Evolutionary conservation across 257 asterid species (phyloP).

Genomic region (Solanum tarapatanum): DNA sequence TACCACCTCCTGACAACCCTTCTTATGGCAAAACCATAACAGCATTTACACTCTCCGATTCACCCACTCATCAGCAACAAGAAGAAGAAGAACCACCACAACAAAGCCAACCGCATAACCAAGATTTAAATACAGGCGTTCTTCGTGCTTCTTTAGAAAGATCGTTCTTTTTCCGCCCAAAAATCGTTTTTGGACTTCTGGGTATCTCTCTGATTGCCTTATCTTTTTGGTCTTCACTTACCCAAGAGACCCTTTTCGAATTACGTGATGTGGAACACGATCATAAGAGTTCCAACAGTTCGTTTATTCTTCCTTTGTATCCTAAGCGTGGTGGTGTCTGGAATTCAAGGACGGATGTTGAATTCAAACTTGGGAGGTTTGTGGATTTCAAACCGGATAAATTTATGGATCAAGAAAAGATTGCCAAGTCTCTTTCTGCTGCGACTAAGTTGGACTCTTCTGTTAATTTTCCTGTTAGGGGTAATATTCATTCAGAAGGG

Average conservation of each 20-base stretch:
- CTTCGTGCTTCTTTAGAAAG: conserved; percentile 6
- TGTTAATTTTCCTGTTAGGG: conserved; percentile 36
- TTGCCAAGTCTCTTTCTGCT: conserved; percentile 7
- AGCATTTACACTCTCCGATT: conserved; percentile 39
- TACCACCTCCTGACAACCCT: conserved; percentile 63
- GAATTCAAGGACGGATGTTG: conserved; percentile 17
- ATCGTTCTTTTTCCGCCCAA: conserved; percentile 8
- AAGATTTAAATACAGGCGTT: neutral
- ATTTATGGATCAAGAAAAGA: conserved; percentile 6
- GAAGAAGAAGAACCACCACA: neutral
- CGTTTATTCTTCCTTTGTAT: conserved; percentile 48
- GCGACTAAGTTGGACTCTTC: conserved; percentile 29
- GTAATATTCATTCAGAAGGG: conserved; percentile 58
- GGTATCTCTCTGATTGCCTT: conserved; percentile 32
- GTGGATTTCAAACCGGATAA: conserved; percentile 12
- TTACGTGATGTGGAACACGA: conserved; percentile 26
- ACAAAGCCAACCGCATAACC: neutral
- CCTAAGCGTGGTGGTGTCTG: conserved; percentile 20
- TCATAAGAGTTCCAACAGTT: conserved; percentile 15
- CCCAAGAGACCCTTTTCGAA: conserved; percentile 23
- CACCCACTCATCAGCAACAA: conserved; percentile 1
- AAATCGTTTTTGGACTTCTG: conserved; percentile 20
- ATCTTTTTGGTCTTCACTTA: conserved; percentile 32
- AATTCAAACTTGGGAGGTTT: conserved; percentile 46
- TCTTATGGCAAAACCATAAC: conserved; percentile 64